Evolutionary conservation across 2,329 filamentous ascomycete species (phyloP).

Genomic region (Chaetomium globosum): DNA sequence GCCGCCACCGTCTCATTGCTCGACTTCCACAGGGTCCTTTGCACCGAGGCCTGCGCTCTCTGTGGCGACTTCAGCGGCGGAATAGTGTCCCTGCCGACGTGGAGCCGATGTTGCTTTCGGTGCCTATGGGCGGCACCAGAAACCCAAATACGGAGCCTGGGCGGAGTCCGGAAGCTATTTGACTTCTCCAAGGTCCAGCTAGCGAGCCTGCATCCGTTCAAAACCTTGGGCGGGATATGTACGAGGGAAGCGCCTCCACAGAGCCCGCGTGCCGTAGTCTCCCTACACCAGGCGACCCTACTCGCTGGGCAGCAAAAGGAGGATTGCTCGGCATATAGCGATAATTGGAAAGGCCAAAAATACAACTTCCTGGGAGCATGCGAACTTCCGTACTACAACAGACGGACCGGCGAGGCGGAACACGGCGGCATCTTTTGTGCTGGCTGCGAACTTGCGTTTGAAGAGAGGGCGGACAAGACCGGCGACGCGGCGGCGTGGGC

Average conservation of each 20-base stretch:
- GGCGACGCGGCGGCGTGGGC: conserved; percentile 5
- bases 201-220: conserved; percentile 37
- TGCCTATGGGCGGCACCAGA: conserved; percentile 37
- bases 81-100: conserved; percentile 38
- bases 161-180: conserved; percentile 31
- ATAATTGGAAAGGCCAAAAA: conserved; percentile 16
- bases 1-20: conserved; percentile 35
- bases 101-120: conserved; percentile 39
- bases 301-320: background rate
- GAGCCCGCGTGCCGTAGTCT: conserved; percentile 22
- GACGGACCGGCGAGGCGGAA: conserved; percentile 37
- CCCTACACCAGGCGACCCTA: conserved; percentile 16
- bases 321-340: no score
- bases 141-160: conserved; percentile 34
- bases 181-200: conserved; percentile 32
- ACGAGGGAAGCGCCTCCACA: conserved; percentile 13
- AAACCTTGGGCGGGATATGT: conserved; percentile 39
- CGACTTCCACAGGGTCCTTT: conserved; percentile 37
- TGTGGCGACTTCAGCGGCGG: conserved; percentile 36
- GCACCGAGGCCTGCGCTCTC: conserved; percentile 37
- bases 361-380: conserved; percentile 40
- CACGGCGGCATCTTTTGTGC: conserved; percentile 41
- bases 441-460: conserved; percentile 40
- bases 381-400: conserved; percentile 39
- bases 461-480: conserved; percentile 20